Conservation (phyloP, 192 early-diverging fungal species). For the Gonapodya sp. region DNA sequence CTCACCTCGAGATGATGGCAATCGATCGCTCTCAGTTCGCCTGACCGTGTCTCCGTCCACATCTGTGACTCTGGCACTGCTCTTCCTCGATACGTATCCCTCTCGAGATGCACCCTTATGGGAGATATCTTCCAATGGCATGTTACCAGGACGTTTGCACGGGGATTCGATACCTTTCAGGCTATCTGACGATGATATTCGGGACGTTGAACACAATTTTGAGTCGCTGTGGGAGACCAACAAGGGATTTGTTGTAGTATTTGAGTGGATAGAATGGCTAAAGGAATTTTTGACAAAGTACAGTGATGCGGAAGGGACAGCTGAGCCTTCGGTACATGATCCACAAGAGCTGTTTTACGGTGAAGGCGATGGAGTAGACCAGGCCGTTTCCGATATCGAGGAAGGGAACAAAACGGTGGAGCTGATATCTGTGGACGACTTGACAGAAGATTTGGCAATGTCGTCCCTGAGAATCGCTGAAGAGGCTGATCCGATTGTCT, state of each 20-base stretch:
- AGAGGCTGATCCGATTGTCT: no score
- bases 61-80: neutral
- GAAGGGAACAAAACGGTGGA: neutral
- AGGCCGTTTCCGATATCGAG: neutral
- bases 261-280: slow-evolving; percentile 56
- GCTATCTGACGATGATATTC: neutral
- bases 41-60: neutral
- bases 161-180: neutral
- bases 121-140: neutral
- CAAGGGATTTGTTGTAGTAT: slow-evolving; percentile 33
- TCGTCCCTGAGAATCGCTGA: no score
- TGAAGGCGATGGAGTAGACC: slow-evolving; percentile 14
- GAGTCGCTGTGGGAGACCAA: neutral
- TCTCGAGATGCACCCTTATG: neutral
- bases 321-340: neutral
- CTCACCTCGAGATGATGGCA: neutral
- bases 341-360: slow-evolving; percentile 12
- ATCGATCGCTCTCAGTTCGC: neutral
- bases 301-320: neutral
- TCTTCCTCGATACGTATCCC: neutral
- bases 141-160: neutral
- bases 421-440: neutral
- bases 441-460: neutral
- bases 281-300: slow-evolving; percentile 30
- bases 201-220: neutral